These are phyloP conservation scores for Collybia sp. DNA, from an alignment of 768 basidiomycete species.

Conservation along the genomic window DNA sequence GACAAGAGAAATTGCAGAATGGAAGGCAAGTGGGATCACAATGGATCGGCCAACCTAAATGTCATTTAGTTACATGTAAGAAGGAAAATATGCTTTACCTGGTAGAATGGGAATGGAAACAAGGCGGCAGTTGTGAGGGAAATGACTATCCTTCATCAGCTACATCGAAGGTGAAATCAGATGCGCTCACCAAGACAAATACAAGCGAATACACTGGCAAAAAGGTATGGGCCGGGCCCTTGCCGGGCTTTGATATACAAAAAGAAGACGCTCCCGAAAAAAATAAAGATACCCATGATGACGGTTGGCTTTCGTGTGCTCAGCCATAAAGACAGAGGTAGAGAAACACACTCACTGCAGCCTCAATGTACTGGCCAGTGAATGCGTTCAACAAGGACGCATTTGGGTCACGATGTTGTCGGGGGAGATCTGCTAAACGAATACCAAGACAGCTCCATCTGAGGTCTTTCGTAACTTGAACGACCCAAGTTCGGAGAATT, in stretches of 20 bases:
- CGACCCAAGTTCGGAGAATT: background rate
- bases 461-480: background rate
- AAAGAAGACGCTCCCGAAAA: slow-evolving; percentile 52
- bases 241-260: slow-evolving; percentile 54
- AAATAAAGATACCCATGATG: slow-evolving; percentile 60
- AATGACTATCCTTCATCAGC: slow-evolving; percentile 38
- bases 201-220: slow-evolving; percentile 54
- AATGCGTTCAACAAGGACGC: slow-evolving; percentile 35
- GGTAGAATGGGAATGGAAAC: slow-evolving; percentile 64
- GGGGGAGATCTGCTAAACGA: slow-evolving; percentile 53
- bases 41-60: slow-evolving; percentile 45
- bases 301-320: slow-evolving; percentile 40
- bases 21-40: slow-evolving; percentile 53
- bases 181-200: slow-evolving; percentile 46
- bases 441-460: slow-evolving; percentile 71
- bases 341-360: slow-evolving; percentile 20
- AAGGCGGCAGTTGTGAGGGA: slow-evolving; percentile 51
- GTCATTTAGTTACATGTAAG: background rate
- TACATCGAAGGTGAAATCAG: too few relatives aligned
- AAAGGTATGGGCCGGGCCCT: slow-evolving; percentile 61
- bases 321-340: background rate
- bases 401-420: slow-evolving; percentile 33
- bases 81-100: slow-evolving; percentile 18
- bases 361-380: slow-evolving; percentile 55
- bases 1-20: slow-evolving; percentile 51